Evolutionary conservation across 345 rosid genomes (phyloP), one percentile per base, ranked within the genome.

Genomic region (Rhizophora apiculata): DNA sequence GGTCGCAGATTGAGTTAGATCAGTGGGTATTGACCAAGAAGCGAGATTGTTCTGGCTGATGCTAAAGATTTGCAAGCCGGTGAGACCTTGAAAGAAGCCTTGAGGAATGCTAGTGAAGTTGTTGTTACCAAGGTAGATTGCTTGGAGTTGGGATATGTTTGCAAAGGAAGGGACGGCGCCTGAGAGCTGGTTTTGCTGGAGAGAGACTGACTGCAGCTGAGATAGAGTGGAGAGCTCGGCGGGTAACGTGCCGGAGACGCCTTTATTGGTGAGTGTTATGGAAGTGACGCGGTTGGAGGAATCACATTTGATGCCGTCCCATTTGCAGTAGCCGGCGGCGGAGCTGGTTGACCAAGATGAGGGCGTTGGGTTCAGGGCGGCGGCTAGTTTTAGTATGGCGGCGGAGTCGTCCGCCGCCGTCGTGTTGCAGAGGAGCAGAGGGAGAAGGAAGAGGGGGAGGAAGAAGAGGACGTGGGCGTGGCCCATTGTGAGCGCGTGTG

Each of bases 131-230:
- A 94, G 63, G 30, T 36, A 82, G 37, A 91, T 39, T 8, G 67
- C 68, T 62, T 80, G 85, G n/a, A 94, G 82, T 65, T 61, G 68
- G 3, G 88, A 16, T 8, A 86, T 82, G 5, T 76, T 76, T 49
- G 95, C 80, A 18, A 94, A 71, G 8, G 91, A 82, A 3, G 97
- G 97, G 19, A 94, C 34, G 21, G 78, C 24, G 6, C 98, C 97
- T 6, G 78, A 20, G 65, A 93, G 83, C 0, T 66, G 49, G 69
- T 93, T 93, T 20, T 34, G 39, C 71, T 87, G 92, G 22, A 91
- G 27, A 56, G 81, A 49, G 29, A 91, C 63, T 13, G 69, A 54
- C 6, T 62, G 72, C 30, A 93, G 96, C 65, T 81, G 63, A 1
- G 92, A 70, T 9, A 93, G 88, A 26, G 88, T 53, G 43, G 87